Conservation (phyloP, 805 yeast species). For the Candida adriatica region DNA sequence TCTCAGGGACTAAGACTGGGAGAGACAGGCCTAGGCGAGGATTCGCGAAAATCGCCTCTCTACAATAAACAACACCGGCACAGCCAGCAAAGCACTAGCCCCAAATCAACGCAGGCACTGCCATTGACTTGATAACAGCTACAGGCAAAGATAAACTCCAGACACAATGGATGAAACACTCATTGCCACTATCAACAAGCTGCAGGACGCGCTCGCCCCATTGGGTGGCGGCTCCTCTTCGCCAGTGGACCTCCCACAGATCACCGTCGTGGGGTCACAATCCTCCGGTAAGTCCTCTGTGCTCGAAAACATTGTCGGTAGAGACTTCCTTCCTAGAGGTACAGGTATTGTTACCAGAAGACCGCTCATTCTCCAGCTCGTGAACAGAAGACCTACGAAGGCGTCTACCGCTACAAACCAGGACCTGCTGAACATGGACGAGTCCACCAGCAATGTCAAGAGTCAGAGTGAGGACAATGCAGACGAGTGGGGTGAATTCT, state of each 20-base stretch:
- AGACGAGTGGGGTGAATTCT: slow-evolving; percentile 96
- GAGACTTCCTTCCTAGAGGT: slow-evolving; percentile 88
- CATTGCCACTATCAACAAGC: slow-evolving; percentile 69
- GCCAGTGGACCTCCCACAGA: slow-evolving; percentile 87
- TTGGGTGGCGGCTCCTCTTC: slow-evolving; percentile 74
- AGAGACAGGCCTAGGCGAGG: too few relatives aligned
- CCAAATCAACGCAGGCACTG: too few relatives aligned
- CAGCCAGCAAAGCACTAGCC: too few relatives aligned
- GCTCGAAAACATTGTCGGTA: slow-evolving; percentile 83
- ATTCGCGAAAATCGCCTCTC: too few relatives aligned
- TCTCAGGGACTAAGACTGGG: too few relatives aligned
- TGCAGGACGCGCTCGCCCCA: slow-evolving; percentile 85
- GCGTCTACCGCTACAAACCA: slow-evolving; percentile 16
- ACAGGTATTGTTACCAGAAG: slow-evolving; percentile 90
- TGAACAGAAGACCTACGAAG: slow-evolving; percentile 52
- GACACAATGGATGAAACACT: slow-evolving; percentile 73
- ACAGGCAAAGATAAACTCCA: too few relatives aligned
- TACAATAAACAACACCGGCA: too few relatives aligned
- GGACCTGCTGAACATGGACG: slow-evolving; percentile 30
- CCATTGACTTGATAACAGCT: too few relatives aligned
- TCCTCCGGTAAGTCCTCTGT: slow-evolving; percentile 88
- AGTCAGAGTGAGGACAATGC: slow-evolving; percentile 58
- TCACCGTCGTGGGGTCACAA: slow-evolving; percentile 93
- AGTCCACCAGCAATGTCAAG: slow-evolving; percentile 34
- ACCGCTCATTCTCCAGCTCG: slow-evolving; percentile 76